Evolutionary conservation across 352 stramenopile species (phyloP), one percentile per base, ranked within the genome.

Genomic region (Phytophthora ohioensis): DNA sequence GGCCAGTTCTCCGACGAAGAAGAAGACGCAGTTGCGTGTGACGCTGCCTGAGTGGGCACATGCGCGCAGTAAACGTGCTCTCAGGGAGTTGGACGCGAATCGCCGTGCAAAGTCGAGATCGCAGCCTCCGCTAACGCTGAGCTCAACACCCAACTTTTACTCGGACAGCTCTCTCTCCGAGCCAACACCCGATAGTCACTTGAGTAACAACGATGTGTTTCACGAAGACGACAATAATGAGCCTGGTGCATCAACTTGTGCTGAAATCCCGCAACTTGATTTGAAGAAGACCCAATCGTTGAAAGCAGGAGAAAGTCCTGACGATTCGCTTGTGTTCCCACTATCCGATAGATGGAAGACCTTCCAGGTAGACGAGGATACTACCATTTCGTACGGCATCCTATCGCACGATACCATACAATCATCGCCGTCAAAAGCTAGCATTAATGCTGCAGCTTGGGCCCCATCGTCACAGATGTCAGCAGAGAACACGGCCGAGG

Each of bases 1-100:
- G 17, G 42, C 57, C 39, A 36, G 55, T n/a, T 59, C 52, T 30
- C 45, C 32, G 5, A 39, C 11, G n/a, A 9, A 64, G 10, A 68
- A 49, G 27, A 86, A 77, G 12, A 71, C 67, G 45, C 64, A 64
- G 9, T 54, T 75, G 38, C 70, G 69, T 3, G 73, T 78, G 12
- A 70, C 69, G 13, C 48, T 91, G 9, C 84, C 87, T 2, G 57
- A 79, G 11, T 94, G 87, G 87, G 87, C 87, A 1, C 83, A 88
- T 45, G 75, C 79, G 30, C 72, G 87, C 34, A 92, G 83, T 61
- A 94, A 94, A 51, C 76, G 84, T 7, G 87, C 87, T 21, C 61
- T 94, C 0, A 78, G 78, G 13, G 81, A 92, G 47, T 71, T 94
- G 17, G 78, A 91, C 21, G 67, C 46, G 8, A 67, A 42, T 57